These are phyloP conservation scores for Lycium ferocissimum DNA, from an alignment of 257 asterid species.

Conservation along the genomic window DNA sequence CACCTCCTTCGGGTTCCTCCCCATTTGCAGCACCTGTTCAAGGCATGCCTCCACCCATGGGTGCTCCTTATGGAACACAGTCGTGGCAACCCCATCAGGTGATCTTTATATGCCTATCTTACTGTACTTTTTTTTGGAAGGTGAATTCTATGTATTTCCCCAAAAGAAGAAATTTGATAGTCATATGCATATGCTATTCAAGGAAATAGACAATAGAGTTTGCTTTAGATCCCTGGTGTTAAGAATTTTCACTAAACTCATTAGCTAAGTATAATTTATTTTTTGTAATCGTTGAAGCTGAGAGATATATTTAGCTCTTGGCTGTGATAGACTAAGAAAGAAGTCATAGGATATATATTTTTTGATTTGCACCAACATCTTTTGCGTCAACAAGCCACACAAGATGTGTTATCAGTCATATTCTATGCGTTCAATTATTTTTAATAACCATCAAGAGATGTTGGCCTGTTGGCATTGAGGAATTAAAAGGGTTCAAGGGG, in stretches of 20 bases:
- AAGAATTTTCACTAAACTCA: not conserved
- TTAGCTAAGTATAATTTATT: not conserved
- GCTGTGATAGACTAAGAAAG: not conserved
- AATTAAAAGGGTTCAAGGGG: not conserved
- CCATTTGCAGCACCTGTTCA: slow-evolving; percentile 67
- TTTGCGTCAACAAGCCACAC: slow-evolving; percentile 4
- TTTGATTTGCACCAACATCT: not conserved
- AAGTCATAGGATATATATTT: not conserved
- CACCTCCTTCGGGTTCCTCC: slow-evolving; percentile 72
- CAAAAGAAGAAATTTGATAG: not conserved
- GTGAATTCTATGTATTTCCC: slow-evolving; percentile 11
- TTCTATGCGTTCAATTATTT: not conserved
- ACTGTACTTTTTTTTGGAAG: slow-evolving; percentile 17
- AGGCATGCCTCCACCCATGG: slow-evolving; percentile 60
- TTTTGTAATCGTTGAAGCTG: slow-evolving; percentile 1
- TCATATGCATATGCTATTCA: not conserved
- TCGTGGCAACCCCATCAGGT: slow-evolving; percentile 91
- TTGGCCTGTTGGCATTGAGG: not conserved
- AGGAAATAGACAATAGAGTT: not conserved
- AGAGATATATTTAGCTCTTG: not conserved
- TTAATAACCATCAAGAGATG: not conserved
- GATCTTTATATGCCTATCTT: slow-evolving; percentile 30
- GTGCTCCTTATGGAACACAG: slow-evolving; percentile 79
- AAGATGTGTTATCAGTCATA: not conserved
- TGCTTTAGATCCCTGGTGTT: not conserved